These are phyloP conservation scores for Thalassiosira profunda DNA, from an alignment of 108 stramenopile genomes.

Conservation along the genomic window DNA sequence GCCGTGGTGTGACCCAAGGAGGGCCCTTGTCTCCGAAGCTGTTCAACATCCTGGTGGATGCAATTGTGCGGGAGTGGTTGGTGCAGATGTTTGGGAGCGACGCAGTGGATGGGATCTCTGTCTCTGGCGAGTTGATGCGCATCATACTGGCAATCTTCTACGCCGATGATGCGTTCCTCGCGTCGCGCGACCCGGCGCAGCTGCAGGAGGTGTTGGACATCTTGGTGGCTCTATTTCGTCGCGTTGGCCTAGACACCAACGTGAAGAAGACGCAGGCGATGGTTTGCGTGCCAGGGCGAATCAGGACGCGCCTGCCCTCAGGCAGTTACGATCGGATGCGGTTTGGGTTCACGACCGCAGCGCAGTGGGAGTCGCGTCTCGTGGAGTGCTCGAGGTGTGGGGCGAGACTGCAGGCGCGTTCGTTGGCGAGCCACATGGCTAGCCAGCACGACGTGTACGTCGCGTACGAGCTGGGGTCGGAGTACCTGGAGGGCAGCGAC, in stretches of 20 bases:
- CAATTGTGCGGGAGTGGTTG: slow-evolving; percentile 12
- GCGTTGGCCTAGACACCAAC: slow-evolving; percentile 9
- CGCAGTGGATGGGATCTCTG: background rate
- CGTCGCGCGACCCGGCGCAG: background rate
- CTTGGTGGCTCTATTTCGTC: background rate
- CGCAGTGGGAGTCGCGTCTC: background rate
- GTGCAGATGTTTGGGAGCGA: background rate
- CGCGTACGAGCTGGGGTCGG: background rate
- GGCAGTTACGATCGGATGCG: background rate
- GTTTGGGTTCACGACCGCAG: background rate
- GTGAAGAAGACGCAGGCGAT: slow-evolving; percentile 19
- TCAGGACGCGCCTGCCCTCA: background rate
- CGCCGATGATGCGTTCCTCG: slow-evolving; percentile 14
- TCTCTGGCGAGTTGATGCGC: background rate
- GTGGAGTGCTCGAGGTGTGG: slow-evolving; percentile 3
- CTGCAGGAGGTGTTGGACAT: slow-evolving; percentile 4
- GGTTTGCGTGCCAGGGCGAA: background rate
- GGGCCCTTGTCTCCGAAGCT: slow-evolving; percentile 21
- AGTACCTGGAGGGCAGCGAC: no score
- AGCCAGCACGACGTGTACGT: background rate
- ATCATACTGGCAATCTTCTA: slow-evolving; percentile 5
- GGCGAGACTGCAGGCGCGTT: background rate
- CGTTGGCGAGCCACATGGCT: background rate
- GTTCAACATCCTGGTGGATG: slow-evolving; percentile 42
- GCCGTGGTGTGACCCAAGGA: slow-evolving; percentile 39